A percentile compares a stretch with the other conserved stretches of the same genome.
These are phyloP conservation scores for Paratrypanosoma confusum DNA, from an alignment of 208 protist species.

Conservation along the genomic window DNA sequence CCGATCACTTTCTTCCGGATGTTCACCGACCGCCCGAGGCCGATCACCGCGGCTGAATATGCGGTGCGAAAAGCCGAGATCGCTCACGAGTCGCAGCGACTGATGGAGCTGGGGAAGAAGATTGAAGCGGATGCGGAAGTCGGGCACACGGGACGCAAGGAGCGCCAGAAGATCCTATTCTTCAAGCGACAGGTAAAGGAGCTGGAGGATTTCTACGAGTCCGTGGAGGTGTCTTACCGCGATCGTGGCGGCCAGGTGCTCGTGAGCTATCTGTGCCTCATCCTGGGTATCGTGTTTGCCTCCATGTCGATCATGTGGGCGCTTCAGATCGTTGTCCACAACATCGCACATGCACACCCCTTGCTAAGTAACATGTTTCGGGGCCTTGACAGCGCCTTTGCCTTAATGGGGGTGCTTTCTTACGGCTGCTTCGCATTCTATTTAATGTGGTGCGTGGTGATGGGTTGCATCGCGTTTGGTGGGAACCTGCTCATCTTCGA, in stretches of 20 bases:
- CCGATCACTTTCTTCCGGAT: slow-evolving; percentile 69
- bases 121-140: slow-evolving; percentile 28
- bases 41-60: slow-evolving; percentile 73
- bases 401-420: slow-evolving; percentile 70
- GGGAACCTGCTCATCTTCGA: slow-evolving; percentile 43
- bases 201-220: slow-evolving; percentile 55
- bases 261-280: slow-evolving; percentile 24
- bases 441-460: slow-evolving; percentile 73
- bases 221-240: slow-evolving; percentile 64
- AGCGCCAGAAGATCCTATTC: slow-evolving; percentile 45
- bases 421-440: slow-evolving; percentile 87
- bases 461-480: slow-evolving; percentile 83
- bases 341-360: slow-evolving; percentile 38
- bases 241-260: slow-evolving; percentile 48
- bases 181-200: slow-evolving; percentile 67
- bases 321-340: slow-evolving; percentile 80
- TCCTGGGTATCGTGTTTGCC: slow-evolving; percentile 26
- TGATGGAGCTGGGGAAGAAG: slow-evolving; percentile 46
- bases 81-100: slow-evolving; percentile 37
- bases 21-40: slow-evolving; percentile 56
- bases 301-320: slow-evolving; percentile 69
- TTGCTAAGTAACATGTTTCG: slow-evolving; percentile 71
- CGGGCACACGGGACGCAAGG: slow-evolving; percentile 17
- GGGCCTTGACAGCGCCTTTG: slow-evolving; percentile 51
- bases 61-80: slow-evolving; percentile 49